Evolutionary conservation across 495 filamentous ascomycete genomes (phyloP).

Genomic region (Lichina pygmaea): DNA sequence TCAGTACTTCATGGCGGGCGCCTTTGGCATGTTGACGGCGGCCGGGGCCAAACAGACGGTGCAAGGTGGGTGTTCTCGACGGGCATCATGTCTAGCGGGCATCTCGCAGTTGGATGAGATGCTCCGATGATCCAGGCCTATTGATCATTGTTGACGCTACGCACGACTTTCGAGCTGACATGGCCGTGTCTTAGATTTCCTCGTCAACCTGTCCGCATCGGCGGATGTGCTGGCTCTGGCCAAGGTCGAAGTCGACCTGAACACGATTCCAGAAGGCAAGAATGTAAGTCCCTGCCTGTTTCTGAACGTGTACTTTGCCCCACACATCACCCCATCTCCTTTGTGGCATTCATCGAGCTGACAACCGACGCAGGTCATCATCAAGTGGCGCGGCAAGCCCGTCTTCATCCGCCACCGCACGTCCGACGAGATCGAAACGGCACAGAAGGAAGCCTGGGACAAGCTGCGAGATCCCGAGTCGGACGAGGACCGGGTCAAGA

Average conservation of each 20-base stretch:
- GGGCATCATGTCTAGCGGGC: not conserved
- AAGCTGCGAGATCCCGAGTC: slow-evolving; percentile 69
- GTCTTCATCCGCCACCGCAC: slow-evolving; percentile 99
- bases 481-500: slow-evolving; percentile 83
- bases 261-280: slow-evolving; percentile 91
- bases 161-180: not conserved
- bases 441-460: slow-evolving; percentile 49
- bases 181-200: slow-evolving; percentile 41
- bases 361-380: slow-evolving; percentile 44
- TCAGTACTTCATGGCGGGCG: slow-evolving; percentile 93
- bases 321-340: not conserved
- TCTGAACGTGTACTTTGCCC: not conserved
- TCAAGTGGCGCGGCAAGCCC: slow-evolving; percentile 99
- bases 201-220: slow-evolving; percentile 98
- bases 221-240: slow-evolving; percentile 97
- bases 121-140: not conserved
- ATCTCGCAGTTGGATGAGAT: not conserved
- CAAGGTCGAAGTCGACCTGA: slow-evolving; percentile 93
- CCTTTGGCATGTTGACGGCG: slow-evolving; percentile 70
- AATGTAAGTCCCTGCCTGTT: slow-evolving; percentile 36
- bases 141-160: not conserved
- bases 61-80: slow-evolving; percentile 39
- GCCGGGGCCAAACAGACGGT: slow-evolving; percentile 92
- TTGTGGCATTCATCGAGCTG: not conserved
- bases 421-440: slow-evolving; percentile 57